Evolutionary conservation across 176 grass and related monocot genomes (phyloP).

Genomic region (Aegilops sharonensis): DNA sequence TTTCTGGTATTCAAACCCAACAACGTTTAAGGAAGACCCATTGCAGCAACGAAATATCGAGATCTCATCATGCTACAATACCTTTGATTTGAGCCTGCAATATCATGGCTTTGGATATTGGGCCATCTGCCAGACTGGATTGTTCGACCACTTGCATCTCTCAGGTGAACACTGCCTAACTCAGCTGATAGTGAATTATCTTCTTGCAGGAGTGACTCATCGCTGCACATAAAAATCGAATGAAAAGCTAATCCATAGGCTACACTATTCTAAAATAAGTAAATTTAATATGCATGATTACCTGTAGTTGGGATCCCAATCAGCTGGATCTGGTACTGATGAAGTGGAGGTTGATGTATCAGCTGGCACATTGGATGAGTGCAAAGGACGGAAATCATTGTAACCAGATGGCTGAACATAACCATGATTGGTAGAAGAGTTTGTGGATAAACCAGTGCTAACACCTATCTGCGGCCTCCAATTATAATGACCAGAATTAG

Average conservation of each 20-base stretch:
- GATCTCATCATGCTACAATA: slow-evolving; percentile 17
- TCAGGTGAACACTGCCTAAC: slow-evolving; percentile 52
- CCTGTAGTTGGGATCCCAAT: slow-evolving; percentile 99
- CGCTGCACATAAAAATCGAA: slow-evolving; percentile 55
- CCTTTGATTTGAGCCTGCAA: slow-evolving; percentile 65
- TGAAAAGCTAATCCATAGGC: not conserved
- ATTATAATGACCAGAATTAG: slow-evolving; percentile 57
- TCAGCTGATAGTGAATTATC: slow-evolving; percentile 55
- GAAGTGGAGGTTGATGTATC: slow-evolving; percentile 65
- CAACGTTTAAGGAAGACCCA: not conserved
- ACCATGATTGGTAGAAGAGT: slow-evolving; percentile 48
- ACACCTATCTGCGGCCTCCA: slow-evolving; percentile 64
- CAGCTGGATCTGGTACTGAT: slow-evolving; percentile 66
- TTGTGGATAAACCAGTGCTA: slow-evolving; percentile 38
- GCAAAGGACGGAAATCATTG: slow-evolving; percentile 31
- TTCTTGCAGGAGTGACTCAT: slow-evolving; percentile 92
- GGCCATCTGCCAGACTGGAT: slow-evolving; percentile 50
- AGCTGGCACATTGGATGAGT: slow-evolving; percentile 30
- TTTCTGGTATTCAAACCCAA: not conserved
- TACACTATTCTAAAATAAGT: slow-evolving; percentile 34
- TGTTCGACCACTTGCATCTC: slow-evolving; percentile 38
- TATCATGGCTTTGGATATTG: slow-evolving; percentile 53
- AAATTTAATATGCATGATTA: slow-evolving; percentile 37
- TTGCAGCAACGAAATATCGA: slow-evolving; percentile 9
- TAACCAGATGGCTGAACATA: slow-evolving; percentile 46